Conservation (phyloP, 2,329 filamentous ascomycete genomes). For the Aspergillus transmontanensis region DNA sequence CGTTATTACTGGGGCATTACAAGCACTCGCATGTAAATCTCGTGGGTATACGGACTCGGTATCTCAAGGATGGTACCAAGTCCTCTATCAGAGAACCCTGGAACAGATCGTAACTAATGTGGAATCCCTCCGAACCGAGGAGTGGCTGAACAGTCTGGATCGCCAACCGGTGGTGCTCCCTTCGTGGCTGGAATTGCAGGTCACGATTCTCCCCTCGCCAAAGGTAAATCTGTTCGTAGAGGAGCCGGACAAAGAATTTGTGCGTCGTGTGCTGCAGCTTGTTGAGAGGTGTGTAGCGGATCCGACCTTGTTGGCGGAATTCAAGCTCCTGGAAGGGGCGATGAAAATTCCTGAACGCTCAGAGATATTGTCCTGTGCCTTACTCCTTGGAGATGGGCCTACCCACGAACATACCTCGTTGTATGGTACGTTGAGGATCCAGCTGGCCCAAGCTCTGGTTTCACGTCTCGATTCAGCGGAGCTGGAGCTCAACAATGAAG, state of each 20-base stretch:
- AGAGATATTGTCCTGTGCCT: background rate
- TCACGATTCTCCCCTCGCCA: background rate
- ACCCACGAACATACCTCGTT: background rate
- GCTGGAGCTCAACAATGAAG: background rate
- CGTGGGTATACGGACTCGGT: background rate
- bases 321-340: background rate
- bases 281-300: background rate
- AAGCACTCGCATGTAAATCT: background rate
- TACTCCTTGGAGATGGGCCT: background rate
- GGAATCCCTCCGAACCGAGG: background rate
- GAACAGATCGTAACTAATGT: background rate
- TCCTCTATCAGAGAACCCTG: background rate
- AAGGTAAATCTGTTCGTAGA: background rate
- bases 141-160: background rate
- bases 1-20: background rate
- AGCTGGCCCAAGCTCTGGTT: background rate
- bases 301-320: background rate
- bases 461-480: background rate
- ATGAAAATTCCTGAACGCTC: background rate
- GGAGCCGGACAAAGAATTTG: background rate
- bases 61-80: background rate
- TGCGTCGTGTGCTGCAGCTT: background rate
- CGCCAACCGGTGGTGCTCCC: background rate
- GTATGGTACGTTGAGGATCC: background rate
- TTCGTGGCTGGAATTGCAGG: background rate